phyloP scores from a whole-genome alignment of 2,329 filamentous ascomycete species.

The Aspergillus sergii region DNA sequence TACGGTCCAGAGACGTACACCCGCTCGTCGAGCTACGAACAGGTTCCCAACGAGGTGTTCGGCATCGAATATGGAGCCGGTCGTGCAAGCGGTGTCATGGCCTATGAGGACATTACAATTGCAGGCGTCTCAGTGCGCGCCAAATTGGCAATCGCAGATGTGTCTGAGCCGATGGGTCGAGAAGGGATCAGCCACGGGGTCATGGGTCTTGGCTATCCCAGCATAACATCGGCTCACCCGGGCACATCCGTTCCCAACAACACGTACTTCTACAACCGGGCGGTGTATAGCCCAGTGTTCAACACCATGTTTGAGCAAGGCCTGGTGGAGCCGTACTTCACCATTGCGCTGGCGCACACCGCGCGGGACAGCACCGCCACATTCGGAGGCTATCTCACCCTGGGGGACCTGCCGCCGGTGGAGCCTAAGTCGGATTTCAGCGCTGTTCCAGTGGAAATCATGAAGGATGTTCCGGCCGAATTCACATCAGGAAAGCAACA shows the following conservation, averaged over 20 bases:
- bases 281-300: conserved; percentile 54
- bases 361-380: conserved; percentile 19
- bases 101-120: conserved; percentile 26
- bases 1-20: conserved; percentile 31
- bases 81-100: conserved; percentile 26
- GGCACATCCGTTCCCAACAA: conserved; percentile 21
- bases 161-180: conserved; percentile 44
- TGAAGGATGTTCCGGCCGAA: conserved; percentile 26
- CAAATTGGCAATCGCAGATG: conserved; percentile 53
- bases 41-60: conserved; percentile 25
- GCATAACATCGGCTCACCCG: conserved; percentile 47
- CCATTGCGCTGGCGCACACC: conserved; percentile 49
- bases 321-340: conserved; percentile 50
- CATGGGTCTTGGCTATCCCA: conserved; percentile 55
- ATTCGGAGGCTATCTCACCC: conserved; percentile 49
- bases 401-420: conserved; percentile 55
- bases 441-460: conserved; percentile 39
- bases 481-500: conserved; percentile 22
- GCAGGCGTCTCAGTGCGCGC: conserved; percentile 28
- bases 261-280: conserved; percentile 26
- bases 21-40: conserved; percentile 14
- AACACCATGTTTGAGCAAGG: conserved; percentile 51
- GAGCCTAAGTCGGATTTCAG: conserved; percentile 36
- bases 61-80: conserved; percentile 30
- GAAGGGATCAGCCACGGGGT: conserved; percentile 52